These are phyloP conservation scores for Harringtonia lauricola DNA, from an alignment of 2,329 filamentous ascomycete species.

Conservation along the genomic window DNA sequence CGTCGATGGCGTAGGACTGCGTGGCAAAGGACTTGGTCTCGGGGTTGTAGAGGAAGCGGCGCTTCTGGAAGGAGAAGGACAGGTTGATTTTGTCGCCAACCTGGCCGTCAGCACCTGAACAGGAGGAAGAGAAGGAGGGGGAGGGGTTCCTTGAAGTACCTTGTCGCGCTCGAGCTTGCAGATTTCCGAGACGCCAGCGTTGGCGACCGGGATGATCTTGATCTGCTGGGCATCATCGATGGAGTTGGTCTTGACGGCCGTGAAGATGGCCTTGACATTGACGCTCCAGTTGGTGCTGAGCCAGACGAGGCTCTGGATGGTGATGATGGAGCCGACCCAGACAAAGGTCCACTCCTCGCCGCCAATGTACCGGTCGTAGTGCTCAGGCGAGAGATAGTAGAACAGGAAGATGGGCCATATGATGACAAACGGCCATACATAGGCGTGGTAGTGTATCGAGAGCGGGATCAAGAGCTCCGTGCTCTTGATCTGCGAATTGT, in stretches of 20 bases:
- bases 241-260: slow-evolving; percentile 56
- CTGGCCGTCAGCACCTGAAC: slow-evolving; percentile 22
- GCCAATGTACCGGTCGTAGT: slow-evolving; percentile 84
- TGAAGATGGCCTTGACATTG: slow-evolving; percentile 72
- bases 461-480: slow-evolving; percentile 84
- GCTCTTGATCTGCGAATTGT: slow-evolving; percentile 79
- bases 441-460: slow-evolving; percentile 69
- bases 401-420: slow-evolving; percentile 87
- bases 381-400: slow-evolving; percentile 70
- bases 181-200: slow-evolving; percentile 83
- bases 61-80: slow-evolving; percentile 96
- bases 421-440: slow-evolving; percentile 86
- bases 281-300: slow-evolving; percentile 97
- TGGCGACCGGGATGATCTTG: slow-evolving; percentile 83
- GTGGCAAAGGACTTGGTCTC: slow-evolving; percentile 68
- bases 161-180: slow-evolving; percentile 70
- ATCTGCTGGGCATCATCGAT: slow-evolving; percentile 72
- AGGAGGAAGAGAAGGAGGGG: too few species aligned
- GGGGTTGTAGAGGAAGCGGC: slow-evolving; percentile 77
- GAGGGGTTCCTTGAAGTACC: slow-evolving; percentile 22
- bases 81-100: slow-evolving; percentile 62
- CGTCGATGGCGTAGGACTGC: slow-evolving; percentile 72
- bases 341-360: slow-evolving; percentile 98
- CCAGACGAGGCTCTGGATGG: slow-evolving; percentile 80
- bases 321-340: slow-evolving; percentile 81